phyloP scores from a whole-genome alignment of 148 eudicot genomes.

The Fagopyrum homotropicum region DNA sequence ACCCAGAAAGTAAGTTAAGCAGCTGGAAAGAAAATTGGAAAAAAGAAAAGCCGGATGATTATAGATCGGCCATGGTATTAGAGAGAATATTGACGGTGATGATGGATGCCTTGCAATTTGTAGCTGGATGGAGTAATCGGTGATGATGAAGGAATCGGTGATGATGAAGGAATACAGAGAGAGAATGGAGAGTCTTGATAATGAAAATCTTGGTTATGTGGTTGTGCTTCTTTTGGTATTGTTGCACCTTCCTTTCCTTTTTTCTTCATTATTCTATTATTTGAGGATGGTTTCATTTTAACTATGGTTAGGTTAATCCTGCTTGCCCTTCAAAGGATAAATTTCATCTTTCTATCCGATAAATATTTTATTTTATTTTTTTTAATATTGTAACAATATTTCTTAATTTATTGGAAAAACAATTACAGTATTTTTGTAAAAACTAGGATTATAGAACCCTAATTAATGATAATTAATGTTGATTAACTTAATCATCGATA shows the following conservation, averaged over 20 bases:
- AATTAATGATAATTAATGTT: too few relatives aligned
- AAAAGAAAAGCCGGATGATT: neutral
- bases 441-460: too few relatives aligned
- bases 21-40: neutral
- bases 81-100: neutral
- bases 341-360: too few relatives aligned
- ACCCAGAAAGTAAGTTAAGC: neutral
- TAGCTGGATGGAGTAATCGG: constrained; percentile 6
- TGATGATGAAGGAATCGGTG: neutral
- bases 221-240: constrained; percentile 26
- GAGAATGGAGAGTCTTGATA: constrained; percentile 31
- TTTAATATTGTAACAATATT: too few relatives aligned
- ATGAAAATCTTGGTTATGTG: constrained; percentile 49
- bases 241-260: neutral
- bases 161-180: constrained; percentile 10
- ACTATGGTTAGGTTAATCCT: constrained; percentile 3
- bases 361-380: too few relatives aligned
- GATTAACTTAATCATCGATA: too few relatives aligned
- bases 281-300: neutral
- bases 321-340: neutral
- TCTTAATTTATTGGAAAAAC: too few relatives aligned
- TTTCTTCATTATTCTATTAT: neutral
- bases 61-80: constrained; percentile 16
- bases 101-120: neutral
- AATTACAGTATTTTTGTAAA: too few relatives aligned